phyloP scores from a whole-genome alignment of 192 early-diverging fungal species.

The Umbelopsis ramanniana region DNA sequence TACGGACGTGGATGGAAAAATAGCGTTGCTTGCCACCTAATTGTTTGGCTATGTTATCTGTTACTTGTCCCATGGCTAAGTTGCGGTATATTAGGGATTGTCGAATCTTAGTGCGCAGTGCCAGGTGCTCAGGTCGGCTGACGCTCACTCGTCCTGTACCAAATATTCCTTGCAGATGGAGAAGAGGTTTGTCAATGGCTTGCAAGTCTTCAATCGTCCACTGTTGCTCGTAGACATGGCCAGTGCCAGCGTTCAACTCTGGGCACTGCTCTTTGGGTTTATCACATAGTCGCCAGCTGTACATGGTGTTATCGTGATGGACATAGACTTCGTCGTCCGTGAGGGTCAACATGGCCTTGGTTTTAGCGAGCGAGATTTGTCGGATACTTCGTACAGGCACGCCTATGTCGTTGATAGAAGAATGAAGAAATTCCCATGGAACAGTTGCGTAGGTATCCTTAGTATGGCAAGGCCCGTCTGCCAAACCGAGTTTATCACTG shows the following conservation, averaged over 20 bases:
- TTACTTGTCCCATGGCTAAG: conserved; percentile 46
- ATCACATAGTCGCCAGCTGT: conserved; percentile 58
- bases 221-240: conserved; percentile 34
- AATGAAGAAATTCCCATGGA: conserved; percentile 19
- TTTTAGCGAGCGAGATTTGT: conserved; percentile 16
- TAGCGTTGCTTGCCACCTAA: conserved; percentile 49
- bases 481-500: conserved; percentile 33
- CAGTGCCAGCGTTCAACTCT: conserved; percentile 5
- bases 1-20: conserved; percentile 48
- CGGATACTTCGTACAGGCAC: conserved; percentile 11
- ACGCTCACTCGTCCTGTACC: conserved; percentile 44
- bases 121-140: conserved; percentile 41
- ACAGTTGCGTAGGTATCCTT: conserved; percentile 29
- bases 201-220: conserved; percentile 36
- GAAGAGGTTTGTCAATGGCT: conserved; percentile 35
- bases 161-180: conserved; percentile 56
- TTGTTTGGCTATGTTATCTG: conserved; percentile 45
- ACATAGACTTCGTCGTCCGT: conserved; percentile 45
- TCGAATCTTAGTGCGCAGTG: conserved; percentile 40
- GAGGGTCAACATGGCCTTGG: conserved; percentile 19
- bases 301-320: conserved; percentile 43
- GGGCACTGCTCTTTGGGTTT: conserved; percentile 31
- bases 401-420: conserved; percentile 33
- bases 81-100: conserved; percentile 45
- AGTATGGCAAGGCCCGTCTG: conserved; percentile 34